Conservation (phyloP, 331 rosid genomes). For the Rosa hybrid region DNA sequence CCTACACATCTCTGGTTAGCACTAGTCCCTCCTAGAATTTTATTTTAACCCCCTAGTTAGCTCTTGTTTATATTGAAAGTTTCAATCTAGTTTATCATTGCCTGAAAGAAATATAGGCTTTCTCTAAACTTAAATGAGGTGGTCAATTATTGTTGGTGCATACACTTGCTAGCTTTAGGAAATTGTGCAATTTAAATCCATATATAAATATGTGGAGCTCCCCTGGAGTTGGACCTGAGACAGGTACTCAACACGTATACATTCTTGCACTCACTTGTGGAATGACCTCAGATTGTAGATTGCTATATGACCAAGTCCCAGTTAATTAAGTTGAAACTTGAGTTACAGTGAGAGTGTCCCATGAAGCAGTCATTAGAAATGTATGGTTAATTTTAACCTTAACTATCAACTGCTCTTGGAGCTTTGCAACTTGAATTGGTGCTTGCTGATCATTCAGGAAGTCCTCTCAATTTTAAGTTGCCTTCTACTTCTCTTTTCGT, state of each 20-base stretch:
- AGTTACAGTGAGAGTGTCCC: background rate
- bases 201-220: background rate
- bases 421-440: background rate
- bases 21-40: background rate
- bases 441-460: background rate
- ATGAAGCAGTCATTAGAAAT: background rate
- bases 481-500: background rate
- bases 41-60: background rate
- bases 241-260: background rate
- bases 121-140: background rate
- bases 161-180: background rate
- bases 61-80: background rate
- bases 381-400: background rate
- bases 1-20: slow-evolving; percentile 96
- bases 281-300: background rate
- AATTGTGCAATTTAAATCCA: background rate
- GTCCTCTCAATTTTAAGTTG: background rate
- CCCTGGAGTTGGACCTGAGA: background rate
- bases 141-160: background rate
- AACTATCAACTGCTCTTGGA: background rate
- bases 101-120: background rate
- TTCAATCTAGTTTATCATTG: background rate
- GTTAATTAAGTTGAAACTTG: background rate
- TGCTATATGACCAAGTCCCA: background rate
- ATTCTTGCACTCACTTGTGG: slow-evolving; percentile 17